Evolutionary conservation across 257 asterid genomes (phyloP).

Genomic region (Solanum pennellii): DNA sequence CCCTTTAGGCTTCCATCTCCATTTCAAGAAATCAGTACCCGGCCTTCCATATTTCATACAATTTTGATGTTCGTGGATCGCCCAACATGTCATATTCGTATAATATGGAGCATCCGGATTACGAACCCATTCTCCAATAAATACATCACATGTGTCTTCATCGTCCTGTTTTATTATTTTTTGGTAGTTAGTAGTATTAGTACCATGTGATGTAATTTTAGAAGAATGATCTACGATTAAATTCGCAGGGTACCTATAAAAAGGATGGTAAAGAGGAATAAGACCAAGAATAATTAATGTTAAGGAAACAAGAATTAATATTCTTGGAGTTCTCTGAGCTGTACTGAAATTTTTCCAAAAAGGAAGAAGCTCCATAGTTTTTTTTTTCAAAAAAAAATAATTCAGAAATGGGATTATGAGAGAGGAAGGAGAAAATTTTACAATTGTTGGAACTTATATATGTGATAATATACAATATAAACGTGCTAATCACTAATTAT

Average conservation of each 20-base stretch:
- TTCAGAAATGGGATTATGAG: not conserved
- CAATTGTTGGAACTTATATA: not conserved
- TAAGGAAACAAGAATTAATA: not conserved
- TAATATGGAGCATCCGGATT: constrained; percentile 42
- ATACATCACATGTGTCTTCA: constrained; percentile 26
- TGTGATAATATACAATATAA: not conserved
- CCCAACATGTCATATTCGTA: constrained; percentile 48
- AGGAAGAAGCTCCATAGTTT: not conserved
- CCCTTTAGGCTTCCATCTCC: constrained; percentile 56
- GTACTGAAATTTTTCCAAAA: not conserved
- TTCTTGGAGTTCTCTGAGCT: not conserved
- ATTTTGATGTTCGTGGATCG: constrained; percentile 54
- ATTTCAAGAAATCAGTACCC: constrained; percentile 27
- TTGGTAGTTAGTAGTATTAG: not conserved
- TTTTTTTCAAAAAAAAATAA: too few relatives aligned
- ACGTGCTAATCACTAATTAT: constrained; percentile 1
- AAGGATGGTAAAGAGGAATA: constrained; percentile 2
- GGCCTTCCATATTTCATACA: constrained; percentile 64
- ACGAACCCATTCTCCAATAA: constrained; percentile 46
- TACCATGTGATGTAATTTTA: not conserved
- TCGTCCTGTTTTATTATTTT: not conserved
- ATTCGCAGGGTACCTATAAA: not conserved
- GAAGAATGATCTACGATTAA: not conserved
- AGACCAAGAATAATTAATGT: not conserved
- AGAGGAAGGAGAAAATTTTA: not conserved